phyloP scores from a whole-genome alignment of 331 rosid species.

The Malus hybrid region DNA sequence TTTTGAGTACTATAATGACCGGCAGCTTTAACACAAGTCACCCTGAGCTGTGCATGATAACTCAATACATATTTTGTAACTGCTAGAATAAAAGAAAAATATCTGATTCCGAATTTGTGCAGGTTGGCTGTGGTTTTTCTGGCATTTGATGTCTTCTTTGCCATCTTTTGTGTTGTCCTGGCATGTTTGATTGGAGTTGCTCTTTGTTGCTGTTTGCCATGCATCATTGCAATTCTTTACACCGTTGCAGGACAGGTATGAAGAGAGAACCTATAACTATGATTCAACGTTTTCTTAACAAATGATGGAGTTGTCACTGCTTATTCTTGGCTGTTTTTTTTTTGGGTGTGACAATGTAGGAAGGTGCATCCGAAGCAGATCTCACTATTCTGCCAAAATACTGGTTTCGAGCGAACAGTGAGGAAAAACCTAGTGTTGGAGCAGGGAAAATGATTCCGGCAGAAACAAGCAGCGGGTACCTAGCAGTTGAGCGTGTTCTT shows the following conservation, averaged over 20 bases:
- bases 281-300: not conserved
- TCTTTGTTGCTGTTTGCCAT: constrained; percentile 97
- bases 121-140: constrained; percentile 96
- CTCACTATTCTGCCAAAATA: constrained; percentile 68
- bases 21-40: not conserved
- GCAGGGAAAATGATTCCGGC: constrained; percentile 84
- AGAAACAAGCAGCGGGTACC: constrained; percentile 55
- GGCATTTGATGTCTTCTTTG: constrained; percentile 95
- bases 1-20: not conserved
- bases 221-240: constrained; percentile 92
- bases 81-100: too few relatives aligned
- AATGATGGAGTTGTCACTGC: constrained; percentile 17
- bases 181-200: constrained; percentile 97
- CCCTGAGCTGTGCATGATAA: too few relatives aligned
- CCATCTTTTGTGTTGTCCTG: constrained; percentile 93
- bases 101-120: constrained; percentile 40
- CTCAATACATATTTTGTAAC: not conserved
- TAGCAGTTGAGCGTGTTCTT: constrained; percentile 57
- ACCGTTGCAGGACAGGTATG: constrained; percentile 96
- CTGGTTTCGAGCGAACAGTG: constrained; percentile 39
- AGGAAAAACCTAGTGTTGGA: constrained; percentile 57
- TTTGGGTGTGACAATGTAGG: constrained; percentile 39
- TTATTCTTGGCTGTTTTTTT: not conserved
- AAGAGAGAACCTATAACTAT: constrained; percentile 8
- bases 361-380: constrained; percentile 96